Evolutionary conservation across 2,329 filamentous ascomycete genomes (phyloP), one percentile per base, ranked within the genome.

Genomic region (Ophiostoma sp.): DNA sequence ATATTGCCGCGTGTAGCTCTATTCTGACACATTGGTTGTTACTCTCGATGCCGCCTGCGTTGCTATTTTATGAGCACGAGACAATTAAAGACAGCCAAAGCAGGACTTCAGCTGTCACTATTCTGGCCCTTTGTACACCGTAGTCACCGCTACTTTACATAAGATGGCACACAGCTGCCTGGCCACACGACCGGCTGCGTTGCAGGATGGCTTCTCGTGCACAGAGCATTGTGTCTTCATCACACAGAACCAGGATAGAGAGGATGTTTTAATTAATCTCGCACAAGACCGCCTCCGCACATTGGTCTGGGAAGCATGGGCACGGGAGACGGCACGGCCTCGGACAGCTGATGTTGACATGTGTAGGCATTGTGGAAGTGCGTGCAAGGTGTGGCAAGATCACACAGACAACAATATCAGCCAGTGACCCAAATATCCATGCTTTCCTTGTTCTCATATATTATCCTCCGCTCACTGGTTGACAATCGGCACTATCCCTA

Each of bases 401-500:
- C 27, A 36, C 55, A 38, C 55, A 38, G 55, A 38, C 47, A 27
- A 2, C 27, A 27, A 27, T 27, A 27, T 27, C 27, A 27, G 27
- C 27, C 27, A 27, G 27, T 27, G 27, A 27, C 27, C 27, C 42
- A 8, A 44, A 44, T 7, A 12, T 12, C 42, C 42, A 44, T 44
- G 42, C 42, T 44, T 6, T 7, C 42, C 42, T 6, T 44, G 6
- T 44, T 12, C 42, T 44, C 42, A 44, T 12, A 44, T 44, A 44
- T 60, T 7, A 6, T 8, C 18, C 41, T 38, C 40, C 40, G 49
- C n/a, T 64, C 66, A 14, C 38, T 42, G 14, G 27, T 27, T 27
- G 58, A 41, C 58, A 63, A 12, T 63, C 58, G 58, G 58, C 58
- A 63, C 58, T 41, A 38, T 27, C 58, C 58, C 58, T 63, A 41